phyloP scores from a whole-genome alignment of 78 protist species.

The Capsaspora owczarzaki region DNA sequence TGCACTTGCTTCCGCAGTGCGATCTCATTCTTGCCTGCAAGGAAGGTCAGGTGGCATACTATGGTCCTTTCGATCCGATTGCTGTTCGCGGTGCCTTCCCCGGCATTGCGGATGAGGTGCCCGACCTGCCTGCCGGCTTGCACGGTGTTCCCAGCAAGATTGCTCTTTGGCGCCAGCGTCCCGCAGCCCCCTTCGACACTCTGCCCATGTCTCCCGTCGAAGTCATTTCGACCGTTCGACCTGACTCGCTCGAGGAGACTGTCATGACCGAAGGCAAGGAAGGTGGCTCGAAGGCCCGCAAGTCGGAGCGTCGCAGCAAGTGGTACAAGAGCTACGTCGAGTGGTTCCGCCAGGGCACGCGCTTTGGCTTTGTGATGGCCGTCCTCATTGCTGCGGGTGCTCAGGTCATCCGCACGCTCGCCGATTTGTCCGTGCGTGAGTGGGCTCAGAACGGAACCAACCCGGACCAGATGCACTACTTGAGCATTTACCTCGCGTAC shows the following conservation, averaged over 20 bases:
- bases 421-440: not conserved
- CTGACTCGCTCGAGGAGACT: not conserved
- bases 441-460: not conserved
- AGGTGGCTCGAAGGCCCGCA: not conserved
- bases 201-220: too few species aligned
- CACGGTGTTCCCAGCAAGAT: not conserved
- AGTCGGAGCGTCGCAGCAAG: not conserved
- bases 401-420: not conserved
- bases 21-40: conserved; percentile 24
- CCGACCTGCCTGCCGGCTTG: too few species aligned
- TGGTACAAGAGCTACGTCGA: not conserved
- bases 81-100: not conserved
- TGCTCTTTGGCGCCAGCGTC: not conserved
- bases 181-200: too few species aligned
- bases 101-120: not conserved
- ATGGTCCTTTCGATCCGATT: conserved; percentile 37
- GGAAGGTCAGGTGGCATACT: conserved; percentile 55
- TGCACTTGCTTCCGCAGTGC: conserved; percentile 17
- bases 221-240: not conserved
- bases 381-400: not conserved
- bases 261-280: too few species aligned
- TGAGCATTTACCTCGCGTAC: not conserved
- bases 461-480: not conserved
- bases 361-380: not conserved
- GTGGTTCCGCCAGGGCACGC: conserved; percentile 3